A percentile compares a stretch with the other conserved stretches of the same genome.
Conservation (phyloP, 2,329 filamentous ascomycete genomes). For the Ophiostoma tasmaniense region DNA sequence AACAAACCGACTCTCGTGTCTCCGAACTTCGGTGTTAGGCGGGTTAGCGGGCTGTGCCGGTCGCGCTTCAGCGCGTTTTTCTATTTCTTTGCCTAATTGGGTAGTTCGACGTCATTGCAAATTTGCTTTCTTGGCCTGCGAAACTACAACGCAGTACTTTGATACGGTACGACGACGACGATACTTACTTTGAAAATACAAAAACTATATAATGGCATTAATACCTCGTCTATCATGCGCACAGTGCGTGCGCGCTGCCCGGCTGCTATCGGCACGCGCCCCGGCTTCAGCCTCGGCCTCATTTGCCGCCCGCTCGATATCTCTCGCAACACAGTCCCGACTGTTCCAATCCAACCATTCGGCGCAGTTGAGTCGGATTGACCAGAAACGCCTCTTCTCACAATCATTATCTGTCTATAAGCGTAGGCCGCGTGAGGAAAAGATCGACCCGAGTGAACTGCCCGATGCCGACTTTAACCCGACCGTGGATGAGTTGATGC, state of each 20-base stretch:
- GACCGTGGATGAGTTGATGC: not conserved
- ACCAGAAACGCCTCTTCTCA: not conserved
- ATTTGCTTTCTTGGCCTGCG: not conserved
- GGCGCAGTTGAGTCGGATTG: too few species aligned
- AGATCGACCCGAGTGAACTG: not conserved
- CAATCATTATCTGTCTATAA: not conserved
- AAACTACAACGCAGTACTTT: not conserved
- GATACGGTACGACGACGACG: not conserved
- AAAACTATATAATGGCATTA: not conserved
- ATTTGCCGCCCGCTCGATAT: not conserved
- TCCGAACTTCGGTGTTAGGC: not conserved
- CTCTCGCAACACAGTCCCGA: not conserved
- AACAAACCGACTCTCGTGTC: not conserved
- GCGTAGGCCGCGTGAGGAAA: not conserved
- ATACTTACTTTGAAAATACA: not conserved
- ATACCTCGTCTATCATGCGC: not conserved
- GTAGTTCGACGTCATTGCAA: not conserved
- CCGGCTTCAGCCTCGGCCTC: not conserved
- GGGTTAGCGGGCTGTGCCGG: not conserved
- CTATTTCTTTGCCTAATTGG: not conserved
- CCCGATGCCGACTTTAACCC: constrained; percentile 5
- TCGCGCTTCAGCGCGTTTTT: not conserved
- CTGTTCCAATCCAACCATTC: not conserved
- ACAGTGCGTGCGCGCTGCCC: constrained; percentile 7
- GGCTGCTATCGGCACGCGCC: not conserved